These are phyloP conservation scores for peach (Prunus persica) DNA, from an alignment of 306 rosid genomes.

Conservation along the genomic window Prunus_persica_NCBIv2 NC_034011.1:12739001-12739500, in stretches of 20 bases:
- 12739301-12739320: neutral
- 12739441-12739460: too few relatives aligned
- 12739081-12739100: neutral
- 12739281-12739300: neutral
- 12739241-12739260: constrained; percentile 12
- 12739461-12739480: too few relatives aligned
- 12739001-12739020: neutral
- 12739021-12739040: too few relatives aligned
- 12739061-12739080: neutral
- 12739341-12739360: neutral
- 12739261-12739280: neutral
- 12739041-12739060: too few relatives aligned
- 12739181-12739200: neutral
- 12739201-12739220: neutral
- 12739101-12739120: neutral
- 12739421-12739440: too few relatives aligned
- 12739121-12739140: neutral
- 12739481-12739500: too few relatives aligned
- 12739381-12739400: neutral
- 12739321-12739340: neutral
- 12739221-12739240: neutral
- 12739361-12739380: neutral
- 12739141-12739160: neutral
- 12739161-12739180: neutral
- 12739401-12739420: too few relatives aligned